Conservation (phyloP, 1,139 yeast species). For the Geotrichum aggregatum region DNA sequence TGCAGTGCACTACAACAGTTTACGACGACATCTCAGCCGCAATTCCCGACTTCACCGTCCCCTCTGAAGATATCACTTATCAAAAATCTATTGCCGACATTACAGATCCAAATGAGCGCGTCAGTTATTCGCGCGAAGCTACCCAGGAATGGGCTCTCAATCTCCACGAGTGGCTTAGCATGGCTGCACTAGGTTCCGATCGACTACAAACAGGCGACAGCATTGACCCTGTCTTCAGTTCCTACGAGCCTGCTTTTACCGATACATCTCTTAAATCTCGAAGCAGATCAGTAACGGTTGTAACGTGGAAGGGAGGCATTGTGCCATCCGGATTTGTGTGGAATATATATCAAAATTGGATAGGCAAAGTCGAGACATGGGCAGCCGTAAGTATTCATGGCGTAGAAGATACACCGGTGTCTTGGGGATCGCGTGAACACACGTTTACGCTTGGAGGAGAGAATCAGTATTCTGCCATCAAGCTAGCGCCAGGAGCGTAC, state of each 20-base stretch:
- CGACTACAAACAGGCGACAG: conserved; percentile 21
- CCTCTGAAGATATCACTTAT: conserved; percentile 12
- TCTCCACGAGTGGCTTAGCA: conserved; percentile 36
- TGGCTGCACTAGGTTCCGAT: conserved; percentile 29
- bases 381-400: conserved; percentile 32
- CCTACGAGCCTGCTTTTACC: conserved; percentile 25
- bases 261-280: conserved; percentile 19
- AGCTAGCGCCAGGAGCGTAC: conserved; percentile 12
- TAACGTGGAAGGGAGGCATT: conserved; percentile 26
- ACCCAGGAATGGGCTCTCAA: conserved; percentile 34
- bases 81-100: not conserved
- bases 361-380: conserved; percentile 20
- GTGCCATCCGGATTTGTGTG: conserved; percentile 21
- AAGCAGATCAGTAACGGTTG: conserved; percentile 19
- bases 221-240: conserved; percentile 30
- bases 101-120: not conserved
- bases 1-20: conserved; percentile 17
- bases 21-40: conserved; percentile 11
- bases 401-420: conserved; percentile 32
- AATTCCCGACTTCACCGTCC: conserved; percentile 23
- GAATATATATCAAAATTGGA: conserved; percentile 22
- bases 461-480: conserved; percentile 28
- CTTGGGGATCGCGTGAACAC: conserved; percentile 34
- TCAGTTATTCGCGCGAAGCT: conserved; percentile 22
- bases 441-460: conserved; percentile 28